Base-by-base conservation (phyloP, 2,329 filamentous ascomycete species). In the Botrytis hyacinthi region DNA sequence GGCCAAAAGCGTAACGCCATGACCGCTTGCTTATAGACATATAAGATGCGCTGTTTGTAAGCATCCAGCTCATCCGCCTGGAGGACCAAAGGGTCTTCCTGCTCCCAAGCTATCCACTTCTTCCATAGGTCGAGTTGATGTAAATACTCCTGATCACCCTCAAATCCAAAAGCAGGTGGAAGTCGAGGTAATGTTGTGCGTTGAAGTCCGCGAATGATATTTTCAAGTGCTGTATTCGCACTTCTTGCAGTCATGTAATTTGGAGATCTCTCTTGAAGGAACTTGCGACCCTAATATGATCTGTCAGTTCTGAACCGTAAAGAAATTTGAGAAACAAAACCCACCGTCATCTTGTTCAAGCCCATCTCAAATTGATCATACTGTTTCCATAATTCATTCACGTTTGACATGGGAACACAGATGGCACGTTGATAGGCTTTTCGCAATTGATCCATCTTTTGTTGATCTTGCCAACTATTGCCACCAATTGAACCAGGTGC, bases 351-450 rank as follows among this genome's bases (percentile, higher is more conserved):
- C 83, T 97, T 98, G 85, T 98, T 98, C 74, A 98, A 83, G 9
- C 91, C 90, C 89, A 96, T 94, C 83, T 99, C 96, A 80, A 99
- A 99, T 77, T 93, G 91, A 81, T 98, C 95, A 80, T 99, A 99
- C 80, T 99, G 95, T 81, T 97, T 97, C 97, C 96, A 99, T 22
- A 99, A 84, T 70, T 88, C 88, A 79, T 95, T 93, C 67, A 97
- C 89, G 46, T 92, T 92, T 72, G 91, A 89, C 76, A 94, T 97
- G 7, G 97, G 97, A 57, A 98, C 89, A 77, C 90, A 91, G 73
- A 98, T 93, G 22, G 95, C 95, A 71, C 92, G 92, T 79, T 98
- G 95, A 81, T 98, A 99, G 0, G 93, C 93, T 81, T 97, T 97
- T 74, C 96, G 91, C 70, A 99, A 84, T 78, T 93, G 87, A 79